These are phyloP conservation scores for Ramichloridium luteum DNA, from an alignment of 2,329 filamentous ascomycete genomes.

Conservation along the genomic window DNA sequence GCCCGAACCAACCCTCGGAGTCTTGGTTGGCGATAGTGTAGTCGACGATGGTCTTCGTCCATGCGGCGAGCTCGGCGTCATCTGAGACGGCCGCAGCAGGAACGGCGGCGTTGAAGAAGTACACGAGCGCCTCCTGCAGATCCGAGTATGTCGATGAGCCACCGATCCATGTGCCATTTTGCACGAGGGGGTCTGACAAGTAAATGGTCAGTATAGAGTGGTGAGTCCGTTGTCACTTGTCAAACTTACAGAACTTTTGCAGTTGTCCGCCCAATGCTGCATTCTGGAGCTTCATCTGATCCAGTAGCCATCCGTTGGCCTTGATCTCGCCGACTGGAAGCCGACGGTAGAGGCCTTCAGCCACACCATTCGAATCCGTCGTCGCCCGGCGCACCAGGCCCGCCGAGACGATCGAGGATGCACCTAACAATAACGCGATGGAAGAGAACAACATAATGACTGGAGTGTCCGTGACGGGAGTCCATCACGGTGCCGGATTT, in stretches of 20 bases:
- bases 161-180: constrained; percentile 42
- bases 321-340: constrained; percentile 40
- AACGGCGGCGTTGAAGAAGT: constrained; percentile 48
- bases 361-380: no score
- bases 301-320: constrained; percentile 40
- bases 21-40: no score
- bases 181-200: no score
- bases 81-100: constrained; percentile 42
- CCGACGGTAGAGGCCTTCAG: no score
- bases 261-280: constrained; percentile 42
- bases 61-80: constrained; percentile 36
- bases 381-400: no score
- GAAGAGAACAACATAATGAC: no score
- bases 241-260: constrained; percentile 45
- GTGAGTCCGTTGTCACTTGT: no score
- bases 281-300: constrained; percentile 38
- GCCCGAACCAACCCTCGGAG: constrained; percentile 48
- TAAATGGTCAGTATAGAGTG: no score
- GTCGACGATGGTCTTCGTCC: constrained; percentile 38
- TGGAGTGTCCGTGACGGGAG: no score
- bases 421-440: no score
- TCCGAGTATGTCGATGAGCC: constrained; percentile 40
- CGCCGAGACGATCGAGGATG: no score
- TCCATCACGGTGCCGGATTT: no score
- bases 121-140: constrained; percentile 44